Conservation (phyloP, 768 basidiomycete genomes). For the Leccinum rimulosum region DNA sequence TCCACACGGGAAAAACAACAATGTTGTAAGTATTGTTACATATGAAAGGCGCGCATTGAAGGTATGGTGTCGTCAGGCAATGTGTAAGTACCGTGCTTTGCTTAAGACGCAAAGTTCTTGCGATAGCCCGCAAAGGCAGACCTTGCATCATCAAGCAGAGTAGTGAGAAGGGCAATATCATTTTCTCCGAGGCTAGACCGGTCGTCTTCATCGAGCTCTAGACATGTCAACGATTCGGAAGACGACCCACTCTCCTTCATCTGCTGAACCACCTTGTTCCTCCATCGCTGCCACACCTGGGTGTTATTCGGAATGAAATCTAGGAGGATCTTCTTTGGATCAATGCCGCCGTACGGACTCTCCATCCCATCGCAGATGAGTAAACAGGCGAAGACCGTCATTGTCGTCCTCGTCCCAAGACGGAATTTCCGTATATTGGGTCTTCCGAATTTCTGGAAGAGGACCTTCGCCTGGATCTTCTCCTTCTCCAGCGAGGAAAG, state of each 20-base stretch:
- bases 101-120: not conserved
- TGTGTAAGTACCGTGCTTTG: not conserved
- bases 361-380: slow-evolving; percentile 26
- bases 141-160: slow-evolving; percentile 17
- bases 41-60: not conserved
- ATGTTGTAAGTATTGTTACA: not conserved
- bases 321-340: slow-evolving; percentile 17
- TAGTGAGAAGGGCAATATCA: slow-evolving; percentile 13
- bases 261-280: slow-evolving; percentile 20
- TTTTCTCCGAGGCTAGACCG: slow-evolving; percentile 2
- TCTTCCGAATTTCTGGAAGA: slow-evolving; percentile 14
- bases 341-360: slow-evolving; percentile 8
- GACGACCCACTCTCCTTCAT: slow-evolving; percentile 7
- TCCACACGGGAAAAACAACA: too few species aligned
- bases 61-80: not conserved
- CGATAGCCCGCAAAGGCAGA: slow-evolving; percentile 21
- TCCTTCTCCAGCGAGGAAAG: slow-evolving; percentile 38
- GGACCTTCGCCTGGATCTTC: slow-evolving; percentile 23
- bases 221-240: not conserved
- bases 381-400: slow-evolving; percentile 25
- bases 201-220: slow-evolving; percentile 12
- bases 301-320: slow-evolving; percentile 26
- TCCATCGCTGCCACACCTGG: slow-evolving; percentile 25
- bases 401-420: slow-evolving; percentile 22
- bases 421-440: slow-evolving; percentile 20